These are phyloP conservation scores for Colletotrichum destructivum DNA, from an alignment of 2,329 filamentous ascomycete species.

Conservation along the genomic window DNA sequence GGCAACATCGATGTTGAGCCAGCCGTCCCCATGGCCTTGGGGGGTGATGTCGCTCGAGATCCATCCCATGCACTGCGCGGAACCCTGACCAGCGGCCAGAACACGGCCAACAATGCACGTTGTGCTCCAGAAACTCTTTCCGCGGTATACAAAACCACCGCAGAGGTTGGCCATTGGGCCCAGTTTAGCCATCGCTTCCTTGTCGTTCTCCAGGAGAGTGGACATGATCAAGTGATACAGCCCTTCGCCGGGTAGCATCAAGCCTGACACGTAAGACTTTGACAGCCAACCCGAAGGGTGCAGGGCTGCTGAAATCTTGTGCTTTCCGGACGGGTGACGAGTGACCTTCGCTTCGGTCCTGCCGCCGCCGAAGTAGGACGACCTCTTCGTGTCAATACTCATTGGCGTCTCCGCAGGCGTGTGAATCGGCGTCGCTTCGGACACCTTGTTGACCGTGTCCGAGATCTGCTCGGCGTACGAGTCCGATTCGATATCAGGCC, in stretches of 20 bases:
- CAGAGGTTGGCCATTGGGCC: slow-evolving; percentile 75
- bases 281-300: slow-evolving; percentile 77
- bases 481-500: slow-evolving; percentile 73
- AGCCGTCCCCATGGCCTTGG: slow-evolving; percentile 66
- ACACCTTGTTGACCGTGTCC: slow-evolving; percentile 62
- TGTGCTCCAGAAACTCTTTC: slow-evolving; percentile 79
- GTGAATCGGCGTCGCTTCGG: slow-evolving; percentile 59
- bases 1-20: slow-evolving; percentile 72
- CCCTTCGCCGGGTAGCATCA: slow-evolving; percentile 76
- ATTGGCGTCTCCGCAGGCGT: slow-evolving; percentile 54
- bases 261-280: slow-evolving; percentile 76
- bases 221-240: slow-evolving; percentile 77
- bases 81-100: slow-evolving; percentile 73
- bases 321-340: slow-evolving; percentile 58
- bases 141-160: slow-evolving; percentile 74
- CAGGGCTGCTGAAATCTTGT: slow-evolving; percentile 70
- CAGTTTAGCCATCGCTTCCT: slow-evolving; percentile 69
- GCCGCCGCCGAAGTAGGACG: slow-evolving; percentile 63
- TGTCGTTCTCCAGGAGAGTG: slow-evolving; percentile 75
- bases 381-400: slow-evolving; percentile 54
- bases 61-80: slow-evolving; percentile 79
- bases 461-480: slow-evolving; percentile 64
- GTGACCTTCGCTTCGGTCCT: slow-evolving; percentile 42
- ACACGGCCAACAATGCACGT: slow-evolving; percentile 76
- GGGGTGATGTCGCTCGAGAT: slow-evolving; percentile 74